Conservation (phyloP, 768 basidiomycete species). For the Artomyces pyxidatus region DNA sequence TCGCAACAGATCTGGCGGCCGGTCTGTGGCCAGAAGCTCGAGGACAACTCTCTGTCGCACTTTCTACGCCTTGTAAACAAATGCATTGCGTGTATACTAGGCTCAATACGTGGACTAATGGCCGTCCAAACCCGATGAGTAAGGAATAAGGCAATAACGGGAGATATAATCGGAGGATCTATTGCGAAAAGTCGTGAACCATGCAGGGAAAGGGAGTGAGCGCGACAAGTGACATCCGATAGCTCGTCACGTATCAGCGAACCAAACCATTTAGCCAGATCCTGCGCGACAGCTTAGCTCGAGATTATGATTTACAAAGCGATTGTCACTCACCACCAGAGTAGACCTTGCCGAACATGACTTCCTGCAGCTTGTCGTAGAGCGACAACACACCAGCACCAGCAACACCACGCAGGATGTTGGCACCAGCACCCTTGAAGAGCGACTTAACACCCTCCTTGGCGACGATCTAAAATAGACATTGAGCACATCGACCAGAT, state of each 20-base stretch:
- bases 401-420: slow-evolving; percentile 94
- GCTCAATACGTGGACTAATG: slow-evolving; percentile 8
- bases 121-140: slow-evolving; percentile 15
- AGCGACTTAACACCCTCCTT: slow-evolving; percentile 95
- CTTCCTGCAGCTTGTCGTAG: slow-evolving; percentile 96
- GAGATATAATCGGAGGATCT: slow-evolving; percentile 27
- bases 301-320: no score
- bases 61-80: background rate
- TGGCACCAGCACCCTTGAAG: slow-evolving; percentile 98
- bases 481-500: no score
- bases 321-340: slow-evolving; percentile 68
- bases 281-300: slow-evolving; percentile 19
- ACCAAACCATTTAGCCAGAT: slow-evolving; percentile 32
- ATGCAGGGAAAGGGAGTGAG: slow-evolving; percentile 24
- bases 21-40: no score
- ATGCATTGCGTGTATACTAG: slow-evolving; percentile 6
- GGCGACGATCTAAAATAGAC: slow-evolving; percentile 51
- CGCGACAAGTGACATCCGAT: slow-evolving; percentile 18
- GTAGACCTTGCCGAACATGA: slow-evolving; percentile 99
- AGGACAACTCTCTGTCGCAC: no score
- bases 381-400: slow-evolving; percentile 99
- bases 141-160: slow-evolving; percentile 16
- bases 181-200: slow-evolving; percentile 24
- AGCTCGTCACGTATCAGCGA: slow-evolving; percentile 11
- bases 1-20: no score